Conservation (phyloP, 345 rosid genomes). For the Eucalyptus curtisii region DNA sequence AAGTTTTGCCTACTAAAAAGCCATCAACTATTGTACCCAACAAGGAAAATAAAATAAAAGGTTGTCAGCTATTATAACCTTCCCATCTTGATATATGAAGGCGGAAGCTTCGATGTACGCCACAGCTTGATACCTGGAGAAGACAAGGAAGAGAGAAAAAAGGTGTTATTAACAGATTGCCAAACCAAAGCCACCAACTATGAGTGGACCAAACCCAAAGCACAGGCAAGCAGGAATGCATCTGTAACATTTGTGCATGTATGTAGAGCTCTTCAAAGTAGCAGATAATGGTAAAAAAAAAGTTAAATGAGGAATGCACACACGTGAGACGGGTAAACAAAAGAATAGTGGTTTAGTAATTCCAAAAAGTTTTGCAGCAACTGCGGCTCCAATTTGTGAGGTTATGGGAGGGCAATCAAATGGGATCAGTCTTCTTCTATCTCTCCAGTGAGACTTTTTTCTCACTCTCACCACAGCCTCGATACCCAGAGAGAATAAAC, state of each 20-base stretch:
- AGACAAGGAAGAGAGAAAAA: not conserved
- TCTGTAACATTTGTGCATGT: not conserved
- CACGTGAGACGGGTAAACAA: not conserved
- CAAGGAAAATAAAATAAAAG: not conserved
- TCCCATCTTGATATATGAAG: conserved; percentile 89
- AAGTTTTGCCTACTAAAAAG: not conserved
- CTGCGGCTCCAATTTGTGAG: not conserved
- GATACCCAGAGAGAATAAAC: not conserved
- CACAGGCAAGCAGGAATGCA: not conserved
- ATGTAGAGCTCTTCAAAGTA: not conserved
- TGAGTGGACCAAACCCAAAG: not conserved
- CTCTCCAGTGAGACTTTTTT: not conserved
- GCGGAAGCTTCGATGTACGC: conserved; percentile 98
- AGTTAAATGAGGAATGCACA: not conserved
- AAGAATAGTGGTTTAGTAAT: not conserved
- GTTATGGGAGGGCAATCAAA: not conserved
- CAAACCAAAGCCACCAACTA: not conserved
- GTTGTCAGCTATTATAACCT: conserved; percentile 26
- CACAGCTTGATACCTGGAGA: conserved; percentile 83
- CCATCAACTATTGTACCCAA: not conserved
- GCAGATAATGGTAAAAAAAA: not conserved
- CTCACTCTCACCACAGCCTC: not conserved
- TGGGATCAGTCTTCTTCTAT: not conserved
- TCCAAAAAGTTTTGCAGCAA: not conserved
- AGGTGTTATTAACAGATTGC: not conserved